phyloP scores from a whole-genome alignment of 192 early-diverging fungal species.

The Chytriomyces sp. region DNA sequence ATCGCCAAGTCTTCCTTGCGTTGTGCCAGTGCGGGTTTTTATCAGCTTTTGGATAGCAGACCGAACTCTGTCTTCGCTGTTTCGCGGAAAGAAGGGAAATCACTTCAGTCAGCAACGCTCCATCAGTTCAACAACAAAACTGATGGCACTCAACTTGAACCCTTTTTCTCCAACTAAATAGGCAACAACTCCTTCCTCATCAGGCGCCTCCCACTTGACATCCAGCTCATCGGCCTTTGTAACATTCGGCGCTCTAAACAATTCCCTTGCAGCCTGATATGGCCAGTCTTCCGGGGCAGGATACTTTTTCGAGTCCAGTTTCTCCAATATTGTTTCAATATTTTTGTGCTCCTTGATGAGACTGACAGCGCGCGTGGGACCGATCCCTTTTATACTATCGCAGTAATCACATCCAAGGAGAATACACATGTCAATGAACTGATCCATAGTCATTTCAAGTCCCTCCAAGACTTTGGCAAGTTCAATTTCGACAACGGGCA shows the following conservation, averaged over 20 bases:
- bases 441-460: slow-evolving; percentile 71
- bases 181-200: slow-evolving; percentile 79
- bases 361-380: slow-evolving; percentile 81
- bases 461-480: slow-evolving; percentile 82
- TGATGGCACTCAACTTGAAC: slow-evolving; percentile 71
- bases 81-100: slow-evolving; percentile 34
- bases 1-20: slow-evolving; percentile 89
- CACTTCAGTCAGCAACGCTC: background rate
- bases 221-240: slow-evolving; percentile 69
- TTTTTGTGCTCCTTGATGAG: slow-evolving; percentile 83
- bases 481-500: slow-evolving; percentile 89
- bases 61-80: slow-evolving; percentile 84
- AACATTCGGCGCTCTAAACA: slow-evolving; percentile 86
- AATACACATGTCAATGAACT: slow-evolving; percentile 98
- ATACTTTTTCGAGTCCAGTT: slow-evolving; percentile 79
- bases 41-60: slow-evolving; percentile 78
- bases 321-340: slow-evolving; percentile 79
- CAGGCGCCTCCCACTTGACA: slow-evolving; percentile 62
- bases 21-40: slow-evolving; percentile 76
- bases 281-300: slow-evolving; percentile 88
- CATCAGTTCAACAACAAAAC: background rate
- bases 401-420: slow-evolving; percentile 98
- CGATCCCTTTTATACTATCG: slow-evolving; percentile 92
- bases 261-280: slow-evolving; percentile 83
- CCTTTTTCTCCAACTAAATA: slow-evolving; percentile 95